Conservation (phyloP, 179 eudicot species). For the Silene vulgaris region DNA sequence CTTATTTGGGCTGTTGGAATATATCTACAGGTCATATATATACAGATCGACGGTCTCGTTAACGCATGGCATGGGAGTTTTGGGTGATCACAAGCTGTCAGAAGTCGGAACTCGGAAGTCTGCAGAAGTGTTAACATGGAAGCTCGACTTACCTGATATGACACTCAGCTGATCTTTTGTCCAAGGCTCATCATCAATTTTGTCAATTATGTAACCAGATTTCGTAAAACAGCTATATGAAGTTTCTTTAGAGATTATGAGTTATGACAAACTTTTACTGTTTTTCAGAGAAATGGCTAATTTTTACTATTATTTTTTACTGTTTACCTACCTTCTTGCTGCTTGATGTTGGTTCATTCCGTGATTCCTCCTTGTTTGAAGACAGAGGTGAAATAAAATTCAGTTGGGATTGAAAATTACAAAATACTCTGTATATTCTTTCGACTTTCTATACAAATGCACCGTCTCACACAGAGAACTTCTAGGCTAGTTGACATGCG, state of each 20-base stretch:
- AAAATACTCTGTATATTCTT: no score
- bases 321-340: background rate
- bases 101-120: background rate
- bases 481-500: no score
- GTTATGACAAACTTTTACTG: background rate
- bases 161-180: background rate
- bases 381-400: background rate
- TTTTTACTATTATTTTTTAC: background rate
- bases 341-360: background rate
- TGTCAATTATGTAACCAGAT: background rate
- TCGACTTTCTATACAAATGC: no score
- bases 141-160: background rate
- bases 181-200: constrained; percentile 13
- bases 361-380: no score
- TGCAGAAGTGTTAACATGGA: background rate
- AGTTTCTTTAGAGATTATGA: background rate
- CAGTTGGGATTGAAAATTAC: background rate
- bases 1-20: constrained; percentile 6
- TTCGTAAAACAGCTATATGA: constrained; percentile 9
- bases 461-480: no score
- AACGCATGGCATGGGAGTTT: background rate
- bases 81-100: background rate
- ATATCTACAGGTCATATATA: background rate
- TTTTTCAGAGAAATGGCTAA: background rate
- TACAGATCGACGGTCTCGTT: background rate